Evolutionary conservation across 179 eudicot genomes (phyloP), one percentile per base, ranked within the genome.

Genomic region (Beta corolliflora): DNA sequence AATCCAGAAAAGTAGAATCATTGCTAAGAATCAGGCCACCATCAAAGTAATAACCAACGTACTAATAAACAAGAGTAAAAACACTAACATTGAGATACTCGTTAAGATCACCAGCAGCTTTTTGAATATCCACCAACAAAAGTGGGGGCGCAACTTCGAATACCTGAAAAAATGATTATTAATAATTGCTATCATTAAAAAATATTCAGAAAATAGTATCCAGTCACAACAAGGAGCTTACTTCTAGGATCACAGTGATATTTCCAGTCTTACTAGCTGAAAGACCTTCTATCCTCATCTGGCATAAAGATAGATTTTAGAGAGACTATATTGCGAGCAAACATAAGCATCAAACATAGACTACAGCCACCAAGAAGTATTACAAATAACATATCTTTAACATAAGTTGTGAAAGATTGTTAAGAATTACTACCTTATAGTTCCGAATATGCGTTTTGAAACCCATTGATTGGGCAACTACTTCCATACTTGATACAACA

Each of bases 271-370:
- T 95, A 79, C 84, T 85, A 58, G 90, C 89, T 55, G 97, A 92
- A 82, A 91, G 92, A 72, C 98, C 97, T 91, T 95, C 99, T 67
- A 95, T 88, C 87, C 99, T 94, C 99, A 95, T 91, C 99, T 95
- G 89, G 71, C 70, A 83, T 16, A 55, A 81, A 19, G 36, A 55
- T 60, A 44, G 29, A 81, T 64, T 63, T 66, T 25, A 81, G 61
- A 79, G 76, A 69, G 48, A 36, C 66, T 44, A 23, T 15, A 53
- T 15, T 29, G 16, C 60, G 19, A 72, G 29, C 0, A 66, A 77
- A 58, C 15, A 63, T 29, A 77, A 23, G 48, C 9, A 41, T 52
- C 23, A 73, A 72, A 12, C 59, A 52, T 50, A 41, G 13, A 82
- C 71, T 11, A 77, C 64, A 56, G n/a, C 53, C n/a, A 58, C 68